Conservation (phyloP, 345 rosid species). For the Atalantia buxifolia region DNA sequence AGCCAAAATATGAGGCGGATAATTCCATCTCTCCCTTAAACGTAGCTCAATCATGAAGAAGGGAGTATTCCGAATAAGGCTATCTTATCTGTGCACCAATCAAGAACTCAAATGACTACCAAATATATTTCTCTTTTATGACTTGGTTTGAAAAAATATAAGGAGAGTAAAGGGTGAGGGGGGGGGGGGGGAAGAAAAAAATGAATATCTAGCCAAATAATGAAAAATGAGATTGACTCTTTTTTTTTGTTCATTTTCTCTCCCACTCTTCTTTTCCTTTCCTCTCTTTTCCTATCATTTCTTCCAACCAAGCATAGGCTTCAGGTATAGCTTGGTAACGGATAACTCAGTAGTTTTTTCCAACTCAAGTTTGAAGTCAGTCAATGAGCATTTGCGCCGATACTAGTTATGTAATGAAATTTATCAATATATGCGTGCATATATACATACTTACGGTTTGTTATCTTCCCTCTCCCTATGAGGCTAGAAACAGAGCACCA, state of each 20-base stretch:
- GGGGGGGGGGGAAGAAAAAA: no score
- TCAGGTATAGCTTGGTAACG: background rate
- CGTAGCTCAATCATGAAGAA: background rate
- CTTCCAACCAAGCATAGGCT: no score
- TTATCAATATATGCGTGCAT: background rate
- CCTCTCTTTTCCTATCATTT: no score
- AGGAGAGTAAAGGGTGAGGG: no score
- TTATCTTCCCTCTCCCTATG: background rate
- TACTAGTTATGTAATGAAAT: background rate
- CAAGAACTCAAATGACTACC: background rate
- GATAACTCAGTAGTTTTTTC: background rate
- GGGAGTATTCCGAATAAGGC: background rate
- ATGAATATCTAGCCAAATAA: no score
- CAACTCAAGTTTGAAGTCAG: background rate
- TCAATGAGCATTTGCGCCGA: background rate
- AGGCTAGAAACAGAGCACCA: background rate
- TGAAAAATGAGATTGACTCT: no score
- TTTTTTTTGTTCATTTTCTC: no score
- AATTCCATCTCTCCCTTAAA: background rate
- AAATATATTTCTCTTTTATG: no score
- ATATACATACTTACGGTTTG: background rate
- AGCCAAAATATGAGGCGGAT: background rate
- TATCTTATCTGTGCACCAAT: background rate
- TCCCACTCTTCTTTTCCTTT: no score
- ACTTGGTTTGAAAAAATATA: no score